Percentiles rank a stretch among this genome's conserved stretches.
phyloP scores from a whole-genome alignment of 176 grass and related monocot genomes.

The Poa pratensis region DNA sequence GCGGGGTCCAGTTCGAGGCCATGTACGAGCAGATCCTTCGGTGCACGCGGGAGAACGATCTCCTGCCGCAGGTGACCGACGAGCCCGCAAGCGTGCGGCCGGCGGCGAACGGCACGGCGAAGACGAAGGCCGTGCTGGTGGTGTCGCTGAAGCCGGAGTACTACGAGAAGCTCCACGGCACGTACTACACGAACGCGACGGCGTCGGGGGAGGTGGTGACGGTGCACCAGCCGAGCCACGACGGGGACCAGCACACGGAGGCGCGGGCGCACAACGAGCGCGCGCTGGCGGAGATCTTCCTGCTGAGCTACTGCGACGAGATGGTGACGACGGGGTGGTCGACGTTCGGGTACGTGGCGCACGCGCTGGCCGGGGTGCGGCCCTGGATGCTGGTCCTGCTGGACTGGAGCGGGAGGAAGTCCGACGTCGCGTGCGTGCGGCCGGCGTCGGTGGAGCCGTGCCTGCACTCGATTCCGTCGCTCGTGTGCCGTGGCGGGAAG shows the following conservation, averaged over 20 bases:
- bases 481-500: conserved; percentile 54
- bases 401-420: conserved; percentile 8
- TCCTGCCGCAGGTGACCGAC: conserved; percentile 51
- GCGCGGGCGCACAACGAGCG: conserved; percentile 58
- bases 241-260: conserved; percentile 51
- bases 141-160: conserved; percentile 60
- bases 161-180: conserved; percentile 62
- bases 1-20: conserved; percentile 34
- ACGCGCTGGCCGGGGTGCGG: conserved; percentile 60
- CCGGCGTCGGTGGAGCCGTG: conserved; percentile 74
- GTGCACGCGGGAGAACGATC: conserved; percentile 50
- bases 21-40: conserved; percentile 55
- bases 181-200: conserved; percentile 61
- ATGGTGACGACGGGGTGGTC: conserved; percentile 60
- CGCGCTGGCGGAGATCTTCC: conserved; percentile 73
- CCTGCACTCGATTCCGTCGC: conserved; percentile 68
- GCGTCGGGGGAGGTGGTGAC: conserved; percentile 56
- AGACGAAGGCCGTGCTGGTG: conserved; percentile 57
- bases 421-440: conserved; percentile 47
- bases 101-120: neutral
- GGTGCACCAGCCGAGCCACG: conserved; percentile 73
- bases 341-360: conserved; percentile 78
- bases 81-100: neutral
- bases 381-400: conserved; percentile 46
- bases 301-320: conserved; percentile 59